Percentiles rank a stretch among this genome's conserved stretches.
Conservation (phyloP, 2,329 filamentous ascomycete species). For the Fusarium haematococcum region DNA sequence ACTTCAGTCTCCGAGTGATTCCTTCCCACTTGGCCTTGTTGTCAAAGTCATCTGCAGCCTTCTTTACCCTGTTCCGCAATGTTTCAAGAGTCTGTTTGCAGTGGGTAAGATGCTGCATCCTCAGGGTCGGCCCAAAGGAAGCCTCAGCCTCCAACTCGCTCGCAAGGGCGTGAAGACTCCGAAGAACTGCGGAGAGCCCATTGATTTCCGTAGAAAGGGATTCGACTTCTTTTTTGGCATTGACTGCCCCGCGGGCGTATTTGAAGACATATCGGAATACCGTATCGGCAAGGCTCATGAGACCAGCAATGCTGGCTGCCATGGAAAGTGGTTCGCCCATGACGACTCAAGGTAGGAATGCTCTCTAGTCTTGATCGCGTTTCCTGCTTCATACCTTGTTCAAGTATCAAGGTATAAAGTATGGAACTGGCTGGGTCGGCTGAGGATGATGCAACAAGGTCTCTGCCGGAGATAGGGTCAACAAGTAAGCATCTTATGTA, state of each 20-base stretch:
- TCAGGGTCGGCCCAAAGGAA: background rate
- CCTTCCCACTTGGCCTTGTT: background rate
- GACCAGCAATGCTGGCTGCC: slow-evolving; percentile 17
- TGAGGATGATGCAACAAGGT: too few relatives aligned
- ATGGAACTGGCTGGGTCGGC: too few relatives aligned
- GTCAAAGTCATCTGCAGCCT: background rate
- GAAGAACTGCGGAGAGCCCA: background rate
- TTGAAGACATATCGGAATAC: slow-evolving; percentile 9
- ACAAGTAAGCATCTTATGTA: too few relatives aligned
- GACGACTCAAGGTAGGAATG: background rate
- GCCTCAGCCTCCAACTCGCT: slow-evolving; percentile 7
- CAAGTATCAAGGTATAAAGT: too few relatives aligned
- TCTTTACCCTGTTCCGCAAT: background rate
- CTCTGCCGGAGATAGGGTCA: too few relatives aligned
- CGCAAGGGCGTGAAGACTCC: slow-evolving; percentile 4
- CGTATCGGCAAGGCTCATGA: slow-evolving; percentile 10
- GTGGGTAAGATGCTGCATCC: background rate
- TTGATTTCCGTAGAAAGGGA: slow-evolving; percentile 9
- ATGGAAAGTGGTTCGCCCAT: slow-evolving; percentile 21
- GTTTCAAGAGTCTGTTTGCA: slow-evolving; percentile 2
- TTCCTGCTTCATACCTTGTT: too few relatives aligned
- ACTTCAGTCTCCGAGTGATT: slow-evolving; percentile 5
- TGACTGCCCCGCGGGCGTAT: background rate
- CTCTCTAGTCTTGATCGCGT: too few relatives aligned
- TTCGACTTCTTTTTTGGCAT: background rate